These are phyloP conservation scores for Eutypa lata DNA, from an alignment of 2,329 filamentous ascomycete species.

Conservation along the genomic window DNA sequence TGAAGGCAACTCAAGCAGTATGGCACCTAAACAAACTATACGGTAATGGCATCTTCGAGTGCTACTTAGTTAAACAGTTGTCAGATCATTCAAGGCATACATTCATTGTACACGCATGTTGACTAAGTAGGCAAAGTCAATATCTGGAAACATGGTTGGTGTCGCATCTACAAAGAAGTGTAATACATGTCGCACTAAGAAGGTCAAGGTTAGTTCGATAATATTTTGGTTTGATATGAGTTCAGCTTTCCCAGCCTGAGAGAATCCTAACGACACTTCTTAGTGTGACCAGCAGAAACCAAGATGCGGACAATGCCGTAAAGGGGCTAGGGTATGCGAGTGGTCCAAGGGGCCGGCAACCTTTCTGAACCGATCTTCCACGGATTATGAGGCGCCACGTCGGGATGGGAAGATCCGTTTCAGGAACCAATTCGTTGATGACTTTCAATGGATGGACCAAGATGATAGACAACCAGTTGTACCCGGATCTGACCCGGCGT, in stretches of 20 bases:
- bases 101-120: no score
- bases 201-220: constrained; percentile 16
- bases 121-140: no score
- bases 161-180: constrained; percentile 17
- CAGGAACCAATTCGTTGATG: constrained; percentile 1
- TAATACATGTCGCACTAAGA: constrained; percentile 16
- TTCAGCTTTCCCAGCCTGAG: no score
- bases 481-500: background rate
- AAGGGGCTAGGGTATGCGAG: constrained; percentile 14
- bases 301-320: constrained; percentile 16
- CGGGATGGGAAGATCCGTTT: background rate
- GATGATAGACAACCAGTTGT: background rate
- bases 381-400: constrained; percentile 3
- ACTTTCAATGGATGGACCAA: background rate
- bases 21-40: no score
- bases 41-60: no score
- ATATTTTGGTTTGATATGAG: no score
- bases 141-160: constrained; percentile 13
- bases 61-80: no score
- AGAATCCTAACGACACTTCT: background rate
- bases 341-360: constrained; percentile 11
- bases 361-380: constrained; percentile 13
- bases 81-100: no score
- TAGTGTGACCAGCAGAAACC: constrained; percentile 18
- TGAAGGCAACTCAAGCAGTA: no score